Evolutionary conservation across 345 rosid genomes (phyloP), one percentile per base, ranked within the genome.

Genomic region (Aquilaria malaccensis): DNA sequence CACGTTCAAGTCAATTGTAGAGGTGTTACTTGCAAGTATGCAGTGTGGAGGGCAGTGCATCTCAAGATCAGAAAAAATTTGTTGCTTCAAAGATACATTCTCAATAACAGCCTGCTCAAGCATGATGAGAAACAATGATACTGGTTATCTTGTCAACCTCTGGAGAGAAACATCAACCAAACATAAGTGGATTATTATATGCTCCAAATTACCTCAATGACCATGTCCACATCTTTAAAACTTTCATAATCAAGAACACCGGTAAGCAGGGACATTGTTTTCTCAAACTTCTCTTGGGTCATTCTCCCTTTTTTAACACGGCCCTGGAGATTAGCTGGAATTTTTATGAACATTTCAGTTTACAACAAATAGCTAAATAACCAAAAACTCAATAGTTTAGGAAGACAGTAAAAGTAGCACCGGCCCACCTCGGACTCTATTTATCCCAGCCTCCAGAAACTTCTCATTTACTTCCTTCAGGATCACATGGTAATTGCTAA

Each of bases 51-150:
- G 93, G 61, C 99, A 95, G 72, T 77, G 79, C 73, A 80, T 91
- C 77, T 95, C 99, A 32, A 91, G 95, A 71, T 95, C 97, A 65
- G 76, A 68, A 78, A 95, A 95, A 52, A 95, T 95, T 72, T 95
- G 86, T 76, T 95, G 97, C 91, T 95, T 95, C 85, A 95, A 59
- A 51, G 93, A 78, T 68, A 91, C 60, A 52, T 91, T 81, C 83
- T 91, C 99, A 64, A 88, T 88, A 48, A 88, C 97, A 50, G 97
- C 97, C 99, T 94, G 87, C 61, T 67, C 78, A 79, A 79, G 56
- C 67, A 70, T 45, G 29, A 69, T 61, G 41, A 15, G 54, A 14
- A 22, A 22, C 22, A 22, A 22, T 22, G 22, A 22, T 22, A 56
- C 47, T 46, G n/a, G 7, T 37, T 3, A 37, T 9, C 43, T 37